Percentiles rank a stretch among this genome's conserved stretches.
These are phyloP conservation scores for Leptographium procerum DNA, from an alignment of 2,329 filamentous ascomycete species.

Conservation along the genomic window DNA sequence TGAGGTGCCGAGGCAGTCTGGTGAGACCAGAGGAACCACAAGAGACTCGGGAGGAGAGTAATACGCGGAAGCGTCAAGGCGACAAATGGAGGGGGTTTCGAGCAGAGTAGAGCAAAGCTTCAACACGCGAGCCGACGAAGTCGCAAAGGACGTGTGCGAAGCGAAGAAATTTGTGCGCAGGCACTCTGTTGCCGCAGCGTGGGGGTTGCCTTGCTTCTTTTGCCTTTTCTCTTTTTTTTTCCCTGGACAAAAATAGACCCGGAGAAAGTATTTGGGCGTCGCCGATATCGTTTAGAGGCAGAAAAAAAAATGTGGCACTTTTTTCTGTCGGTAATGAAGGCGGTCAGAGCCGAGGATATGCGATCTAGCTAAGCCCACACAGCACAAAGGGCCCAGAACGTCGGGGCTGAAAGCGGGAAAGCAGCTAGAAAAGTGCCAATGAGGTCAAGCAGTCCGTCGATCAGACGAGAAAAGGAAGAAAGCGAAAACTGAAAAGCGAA, in stretches of 20 bases:
- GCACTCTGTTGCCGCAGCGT: not conserved
- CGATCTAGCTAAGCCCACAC: not conserved
- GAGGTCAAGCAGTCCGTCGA: not conserved
- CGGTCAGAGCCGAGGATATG: slow-evolving; percentile 14
- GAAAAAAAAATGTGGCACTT: slow-evolving; percentile 7
- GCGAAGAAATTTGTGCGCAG: not conserved
- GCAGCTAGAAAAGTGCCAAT: not conserved
- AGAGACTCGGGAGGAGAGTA: not conserved
- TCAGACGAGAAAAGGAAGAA: not conserved
- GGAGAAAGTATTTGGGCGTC: slow-evolving; percentile 2
- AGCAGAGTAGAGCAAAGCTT: not conserved
- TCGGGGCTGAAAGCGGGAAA: not conserved
- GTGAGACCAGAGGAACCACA: too few relatives aligned
- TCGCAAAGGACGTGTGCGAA: not conserved
- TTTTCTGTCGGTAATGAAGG: slow-evolving; percentile 2
- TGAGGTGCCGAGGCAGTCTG: too few relatives aligned
- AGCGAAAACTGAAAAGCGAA: not conserved
- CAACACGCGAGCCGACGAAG: not conserved
- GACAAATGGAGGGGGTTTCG: not conserved
- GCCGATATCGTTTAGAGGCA: slow-evolving; percentile 11
- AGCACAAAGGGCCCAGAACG: not conserved
- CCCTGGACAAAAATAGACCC: not conserved
- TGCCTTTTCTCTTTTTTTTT: not conserved
- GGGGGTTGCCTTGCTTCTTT: not conserved
- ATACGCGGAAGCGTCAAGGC: not conserved